A percentile compares a stretch with the other conserved stretches of the same genome.
Evolutionary conservation across 768 basidiomycete genomes (phyloP).

Genomic region (Atractiella rhizophila): DNA sequence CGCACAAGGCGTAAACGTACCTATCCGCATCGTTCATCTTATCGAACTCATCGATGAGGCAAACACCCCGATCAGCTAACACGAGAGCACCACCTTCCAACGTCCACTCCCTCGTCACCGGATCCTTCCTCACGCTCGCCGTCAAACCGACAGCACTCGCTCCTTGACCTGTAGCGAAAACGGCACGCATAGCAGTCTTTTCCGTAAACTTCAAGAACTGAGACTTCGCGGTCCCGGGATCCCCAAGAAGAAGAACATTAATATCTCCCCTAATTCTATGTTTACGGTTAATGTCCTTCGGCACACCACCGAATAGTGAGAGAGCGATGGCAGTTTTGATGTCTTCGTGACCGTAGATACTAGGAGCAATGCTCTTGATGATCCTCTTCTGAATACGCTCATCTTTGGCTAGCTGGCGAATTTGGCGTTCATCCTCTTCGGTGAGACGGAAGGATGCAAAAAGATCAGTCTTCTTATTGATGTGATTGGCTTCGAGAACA

Average conservation of each 20-base stretch:
- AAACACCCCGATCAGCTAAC: slow-evolving; percentile 92
- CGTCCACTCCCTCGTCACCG: slow-evolving; percentile 92
- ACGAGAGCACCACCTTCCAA: slow-evolving; percentile 93
- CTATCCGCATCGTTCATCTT: slow-evolving; percentile 99
- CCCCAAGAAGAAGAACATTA: slow-evolving; percentile 81
- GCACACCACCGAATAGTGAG: slow-evolving; percentile 74
- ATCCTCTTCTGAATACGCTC: slow-evolving; percentile 91
- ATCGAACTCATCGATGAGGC: slow-evolving; percentile 96
- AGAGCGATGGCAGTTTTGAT: slow-evolving; percentile 94
- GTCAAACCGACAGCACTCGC: slow-evolving; percentile 96
- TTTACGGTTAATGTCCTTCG: slow-evolving; percentile 92
- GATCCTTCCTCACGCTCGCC: slow-evolving; percentile 94
- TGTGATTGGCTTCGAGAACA: slow-evolving; percentile 87
- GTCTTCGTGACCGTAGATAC: slow-evolving; percentile 96
- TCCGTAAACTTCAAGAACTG: slow-evolving; percentile 98
- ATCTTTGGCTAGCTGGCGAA: slow-evolving; percentile 61
- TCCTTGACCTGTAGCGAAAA: slow-evolving; percentile 94
- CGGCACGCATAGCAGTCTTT: slow-evolving; percentile 90
- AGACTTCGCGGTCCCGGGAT: slow-evolving; percentile 96
- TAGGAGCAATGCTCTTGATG: slow-evolving; percentile 93
- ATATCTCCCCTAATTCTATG: slow-evolving; percentile 92
- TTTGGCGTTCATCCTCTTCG: slow-evolving; percentile 85
- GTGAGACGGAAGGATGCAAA: slow-evolving; percentile 95
- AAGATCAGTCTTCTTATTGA: slow-evolving; percentile 96
- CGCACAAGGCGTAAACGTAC: slow-evolving; percentile 2